phyloP scores from a whole-genome alignment of 208 protist species.

The Leishmania gerbilli region DNA sequence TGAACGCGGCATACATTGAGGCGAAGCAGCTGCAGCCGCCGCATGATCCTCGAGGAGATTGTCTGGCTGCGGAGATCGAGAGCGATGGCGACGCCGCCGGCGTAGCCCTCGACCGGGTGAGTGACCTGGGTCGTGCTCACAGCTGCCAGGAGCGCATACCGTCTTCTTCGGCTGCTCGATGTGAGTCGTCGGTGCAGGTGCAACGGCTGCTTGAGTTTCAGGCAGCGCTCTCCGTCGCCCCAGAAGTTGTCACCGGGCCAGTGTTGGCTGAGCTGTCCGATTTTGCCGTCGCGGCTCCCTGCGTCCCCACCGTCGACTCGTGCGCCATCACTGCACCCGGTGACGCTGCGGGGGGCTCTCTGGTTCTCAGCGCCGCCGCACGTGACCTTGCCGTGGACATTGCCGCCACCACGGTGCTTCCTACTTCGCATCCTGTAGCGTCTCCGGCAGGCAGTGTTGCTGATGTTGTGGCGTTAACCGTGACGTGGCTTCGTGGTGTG shows the following conservation, averaged over 20 bases:
- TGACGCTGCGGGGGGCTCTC: not conserved
- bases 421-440: not conserved
- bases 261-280: not conserved
- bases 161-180: not conserved
- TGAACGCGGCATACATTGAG: not conserved
- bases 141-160: not conserved
- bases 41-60: not conserved
- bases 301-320: not conserved
- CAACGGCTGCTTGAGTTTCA: conserved; percentile 8
- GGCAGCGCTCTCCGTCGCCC: not conserved
- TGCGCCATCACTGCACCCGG: not conserved
- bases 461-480: not conserved
- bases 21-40: not conserved
- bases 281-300: not conserved
- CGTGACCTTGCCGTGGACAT: conserved; percentile 27
- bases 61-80: no score
- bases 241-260: not conserved
- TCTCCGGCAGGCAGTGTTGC: not conserved
- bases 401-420: conserved; percentile 14
- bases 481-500: conserved; percentile 17
- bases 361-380: conserved; percentile 14
- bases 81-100: not conserved
- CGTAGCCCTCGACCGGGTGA: not conserved
- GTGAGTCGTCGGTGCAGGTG: not conserved
- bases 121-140: not conserved